Base-by-base conservation (phyloP, 2,329 filamentous ascomycete species). In the Lomentospora prolificans region DNA sequence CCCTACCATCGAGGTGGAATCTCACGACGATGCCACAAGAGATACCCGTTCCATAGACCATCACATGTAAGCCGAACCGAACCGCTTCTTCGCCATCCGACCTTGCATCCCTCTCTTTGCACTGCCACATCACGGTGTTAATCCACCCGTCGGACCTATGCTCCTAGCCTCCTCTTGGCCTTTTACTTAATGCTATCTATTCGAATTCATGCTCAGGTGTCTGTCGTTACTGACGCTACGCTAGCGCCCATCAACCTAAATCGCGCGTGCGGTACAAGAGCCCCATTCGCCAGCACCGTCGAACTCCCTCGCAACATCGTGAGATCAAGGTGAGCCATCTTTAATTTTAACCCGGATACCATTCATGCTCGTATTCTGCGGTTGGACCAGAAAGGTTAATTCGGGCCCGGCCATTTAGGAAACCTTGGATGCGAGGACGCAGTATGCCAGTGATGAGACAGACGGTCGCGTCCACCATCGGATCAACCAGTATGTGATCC, bases 401-500 rank as follows among this genome's bases (percentile, higher is more conserved):
- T n/a, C n/a, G n/a, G n/a, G n/a, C n/a, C n/a, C n/a, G 9, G 24
- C 4, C 51, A 33, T 33, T 56, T 63, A 92, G 87, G 91, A 96
- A 82, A 96, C 92, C 3, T 82, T 96, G 64, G 86, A 96, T 75
- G 92, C 92, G 55, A 84, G 84, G 58, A 91, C 90, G 28, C 85
- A 94, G 66, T 95, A 95, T 70, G 86, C 82, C 59, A 94, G 86
- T 64, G 91, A 90, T 67, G 86, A 92, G 63, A 78, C 86, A 61
- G 90, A 96, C 65, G 90, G 90, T 25, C 80, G 77, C 53, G 84
- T 87, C 2, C 84, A 95, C 66, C 89, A 95, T 66, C 82, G 84
- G 57, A 92, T 97, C 73, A 97, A 97, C 69, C 92, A 97, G 72
- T 99, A 97, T 69, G 78, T 87, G 57, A 94, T 99, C 65, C 85